phyloP scores from a whole-genome alignment of 192 early-diverging fungal genomes.

The Fimicolochytrium jonesii region DNA sequence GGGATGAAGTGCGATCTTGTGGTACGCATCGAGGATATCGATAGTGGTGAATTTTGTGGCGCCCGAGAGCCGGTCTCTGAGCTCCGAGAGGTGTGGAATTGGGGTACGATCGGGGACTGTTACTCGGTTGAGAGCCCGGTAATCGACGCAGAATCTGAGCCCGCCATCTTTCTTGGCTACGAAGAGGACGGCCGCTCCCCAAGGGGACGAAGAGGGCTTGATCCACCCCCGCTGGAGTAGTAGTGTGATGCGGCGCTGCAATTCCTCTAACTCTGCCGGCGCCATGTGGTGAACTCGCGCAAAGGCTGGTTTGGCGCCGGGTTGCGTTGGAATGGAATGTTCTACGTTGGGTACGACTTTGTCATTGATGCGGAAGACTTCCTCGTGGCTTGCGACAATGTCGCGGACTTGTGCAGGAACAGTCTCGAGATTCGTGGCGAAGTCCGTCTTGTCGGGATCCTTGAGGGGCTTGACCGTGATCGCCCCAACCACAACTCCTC shows the following conservation, averaged over 20 bases:
- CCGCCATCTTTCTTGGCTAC: constrained; percentile 47
- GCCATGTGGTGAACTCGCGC: background rate
- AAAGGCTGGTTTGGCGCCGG: background rate
- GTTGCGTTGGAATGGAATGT: background rate
- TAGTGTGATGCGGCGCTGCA: background rate
- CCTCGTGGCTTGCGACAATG: no score
- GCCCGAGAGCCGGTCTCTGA: constrained; percentile 21
- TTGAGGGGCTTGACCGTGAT: no score
- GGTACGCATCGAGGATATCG: constrained; percentile 10
- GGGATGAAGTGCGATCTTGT: background rate
- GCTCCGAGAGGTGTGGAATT: constrained; percentile 45
- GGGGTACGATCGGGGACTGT: constrained; percentile 46
- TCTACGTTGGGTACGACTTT: no score
- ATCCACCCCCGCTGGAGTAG: constrained; percentile 13
- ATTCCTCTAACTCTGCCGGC: background rate
- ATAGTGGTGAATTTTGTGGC: background rate
- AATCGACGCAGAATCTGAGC: constrained; percentile 47
- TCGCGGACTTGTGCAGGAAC: no score
- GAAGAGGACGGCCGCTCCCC: constrained; percentile 22
- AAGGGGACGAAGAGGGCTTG: constrained; percentile 10
- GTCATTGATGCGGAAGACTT: no score
- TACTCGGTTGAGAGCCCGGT: constrained; percentile 44
- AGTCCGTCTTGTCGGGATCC: no score
- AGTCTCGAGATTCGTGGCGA: no score
- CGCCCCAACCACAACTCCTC: no score